These are phyloP conservation scores for Aciculosporium take DNA, from an alignment of 2,329 filamentous ascomycete genomes.

Conservation along the genomic window DNA sequence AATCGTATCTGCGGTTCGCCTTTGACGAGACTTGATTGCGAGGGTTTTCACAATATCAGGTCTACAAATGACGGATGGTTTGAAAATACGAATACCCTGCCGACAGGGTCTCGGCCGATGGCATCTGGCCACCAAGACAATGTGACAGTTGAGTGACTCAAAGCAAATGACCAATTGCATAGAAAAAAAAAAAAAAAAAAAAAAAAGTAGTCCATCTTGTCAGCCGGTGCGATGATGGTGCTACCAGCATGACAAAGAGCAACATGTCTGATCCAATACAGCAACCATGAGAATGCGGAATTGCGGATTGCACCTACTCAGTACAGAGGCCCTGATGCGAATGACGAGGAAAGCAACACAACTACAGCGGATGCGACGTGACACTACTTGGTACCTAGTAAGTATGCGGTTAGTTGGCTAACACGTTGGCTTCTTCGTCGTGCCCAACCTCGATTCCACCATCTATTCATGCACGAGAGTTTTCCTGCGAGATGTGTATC, in stretches of 20 bases:
- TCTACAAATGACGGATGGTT: too few species aligned
- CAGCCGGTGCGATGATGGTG: not conserved
- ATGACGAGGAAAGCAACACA: not conserved
- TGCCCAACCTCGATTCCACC: not conserved
- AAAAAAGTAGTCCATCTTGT: too few species aligned
- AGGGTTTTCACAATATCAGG: too few species aligned
- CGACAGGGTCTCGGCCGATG: conserved; percentile 10
- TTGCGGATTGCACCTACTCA: not conserved
- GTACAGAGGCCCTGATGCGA: too few species aligned
- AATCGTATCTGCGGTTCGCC: not conserved
- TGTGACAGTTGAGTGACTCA: too few species aligned
- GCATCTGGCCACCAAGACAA: conserved; percentile 4
- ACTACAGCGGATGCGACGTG: not conserved
- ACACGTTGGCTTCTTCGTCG: not conserved
- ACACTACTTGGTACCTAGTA: not conserved
- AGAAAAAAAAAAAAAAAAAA: not conserved
- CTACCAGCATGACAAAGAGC: not conserved
- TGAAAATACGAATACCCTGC: not conserved
- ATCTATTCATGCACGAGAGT: not conserved
- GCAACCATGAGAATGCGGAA: not conserved
- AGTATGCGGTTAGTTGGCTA: not conserved
- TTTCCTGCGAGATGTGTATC: not conserved
- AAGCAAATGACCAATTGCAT: not conserved
- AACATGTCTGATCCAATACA: not conserved
- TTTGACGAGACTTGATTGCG: not conserved